phyloP scores from a whole-genome alignment of 2,329 filamentous ascomycete genomes.

The Drechslera avenae region DNA sequence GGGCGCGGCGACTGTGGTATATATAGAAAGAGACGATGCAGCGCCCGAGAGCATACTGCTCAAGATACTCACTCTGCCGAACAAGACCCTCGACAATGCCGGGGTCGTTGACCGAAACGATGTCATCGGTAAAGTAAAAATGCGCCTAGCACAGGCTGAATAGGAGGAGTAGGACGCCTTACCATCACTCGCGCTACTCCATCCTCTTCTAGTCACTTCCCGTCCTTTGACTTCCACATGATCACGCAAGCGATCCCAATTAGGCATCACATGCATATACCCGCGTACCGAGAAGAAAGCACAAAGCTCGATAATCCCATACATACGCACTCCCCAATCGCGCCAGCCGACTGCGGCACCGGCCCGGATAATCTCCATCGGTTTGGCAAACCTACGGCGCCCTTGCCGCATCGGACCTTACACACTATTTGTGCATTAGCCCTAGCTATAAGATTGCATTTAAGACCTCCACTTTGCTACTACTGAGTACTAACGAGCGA shows the following conservation, averaged over 20 bases:
- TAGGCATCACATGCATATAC: neutral
- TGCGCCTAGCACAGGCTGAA: conserved; percentile 15
- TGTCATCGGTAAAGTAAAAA: conserved; percentile 65
- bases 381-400: too few species aligned
- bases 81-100: conserved; percentile 71
- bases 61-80: conserved; percentile 78
- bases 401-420: too few species aligned
- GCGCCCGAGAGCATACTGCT: conserved; percentile 77
- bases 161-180: neutral
- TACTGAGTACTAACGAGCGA: too few species aligned
- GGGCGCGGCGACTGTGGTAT: conserved; percentile 72
- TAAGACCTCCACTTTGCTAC: too few species aligned
- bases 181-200: neutral
- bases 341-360: neutral
- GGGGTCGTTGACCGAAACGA: conserved; percentile 68
- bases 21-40: conserved; percentile 78
- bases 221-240: neutral
- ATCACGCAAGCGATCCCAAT: too few species aligned
- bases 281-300: neutral
- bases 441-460: too few species aligned
- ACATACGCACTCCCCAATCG: neutral
- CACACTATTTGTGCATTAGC: too few species aligned
- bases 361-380: conserved; percentile 11
- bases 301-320: neutral
- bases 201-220: neutral